phyloP scores from a whole-genome alignment of 352 stramenopile genomes.

The Lagenidium sp. region DNA sequence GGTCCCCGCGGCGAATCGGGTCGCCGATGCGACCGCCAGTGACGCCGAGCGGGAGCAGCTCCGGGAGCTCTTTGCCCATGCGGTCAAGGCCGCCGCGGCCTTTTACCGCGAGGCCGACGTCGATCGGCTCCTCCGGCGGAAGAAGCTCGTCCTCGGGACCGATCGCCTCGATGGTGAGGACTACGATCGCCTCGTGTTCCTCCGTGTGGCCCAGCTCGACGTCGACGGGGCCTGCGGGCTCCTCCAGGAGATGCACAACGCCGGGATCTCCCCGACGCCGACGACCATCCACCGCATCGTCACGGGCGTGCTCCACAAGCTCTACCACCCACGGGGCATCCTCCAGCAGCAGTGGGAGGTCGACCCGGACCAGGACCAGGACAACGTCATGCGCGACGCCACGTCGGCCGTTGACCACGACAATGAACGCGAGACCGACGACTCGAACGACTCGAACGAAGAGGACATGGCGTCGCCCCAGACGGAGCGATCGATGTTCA shows the following conservation, averaged over 20 bases:
- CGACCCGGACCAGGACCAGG: neutral
- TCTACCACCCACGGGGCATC: conserved; percentile 12
- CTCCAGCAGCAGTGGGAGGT: neutral
- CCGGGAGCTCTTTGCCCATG: conserved; percentile 40
- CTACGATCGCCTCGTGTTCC: conserved; percentile 68
- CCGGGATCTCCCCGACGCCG: conserved; percentile 42
- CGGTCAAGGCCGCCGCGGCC: conserved; percentile 38
- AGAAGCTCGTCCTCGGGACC: conserved; percentile 29
- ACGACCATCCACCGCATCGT: conserved; percentile 71
- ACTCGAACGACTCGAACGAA: conserved; percentile 3
- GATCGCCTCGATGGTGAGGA: conserved; percentile 23
- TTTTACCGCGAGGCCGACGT: conserved; percentile 60
- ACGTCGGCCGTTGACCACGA: neutral
- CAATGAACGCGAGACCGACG: neutral
- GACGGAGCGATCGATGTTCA: no score
- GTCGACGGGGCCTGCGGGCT: conserved; percentile 41
- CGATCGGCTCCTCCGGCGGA: conserved; percentile 33
- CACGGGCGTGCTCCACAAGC: conserved; percentile 39
- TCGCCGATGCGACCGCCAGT: conserved; percentile 8
- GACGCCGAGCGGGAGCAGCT: conserved; percentile 30
- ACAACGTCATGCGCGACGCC: no score
- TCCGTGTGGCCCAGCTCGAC: conserved; percentile 35
- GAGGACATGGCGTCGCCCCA: neutral
- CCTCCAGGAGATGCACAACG: conserved; percentile 80
- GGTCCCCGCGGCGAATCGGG: conserved; percentile 14